Base-by-base conservation (phyloP, 2,329 filamentous ascomycete species). In the Bipolaris victoriae region DNA sequence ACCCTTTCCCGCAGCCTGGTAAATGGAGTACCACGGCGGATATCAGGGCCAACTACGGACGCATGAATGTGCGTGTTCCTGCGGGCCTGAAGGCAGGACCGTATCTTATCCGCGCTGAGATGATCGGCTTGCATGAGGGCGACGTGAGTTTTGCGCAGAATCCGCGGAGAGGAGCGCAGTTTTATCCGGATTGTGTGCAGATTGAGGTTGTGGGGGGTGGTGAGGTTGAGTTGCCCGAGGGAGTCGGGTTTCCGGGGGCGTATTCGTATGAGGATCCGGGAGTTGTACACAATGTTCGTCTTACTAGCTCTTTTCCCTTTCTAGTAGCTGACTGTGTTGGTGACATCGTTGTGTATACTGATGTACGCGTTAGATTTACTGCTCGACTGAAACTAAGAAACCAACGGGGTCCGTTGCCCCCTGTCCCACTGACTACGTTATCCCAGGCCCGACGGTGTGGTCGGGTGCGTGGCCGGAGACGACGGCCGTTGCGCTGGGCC, bases 181-280 rank as follows among this genome's bases (percentile, higher is more conserved):
- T 80, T 51, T 80, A 80, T 53, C 75, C 77, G 48, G 75, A 77
- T 58, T 80, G 77, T 63, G 71, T 78, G 26, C 77, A 79, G 55
- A 69, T 79, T 36, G 71, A 74, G 46, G 73, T 79, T n/a, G 68
- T 63, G 3, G 72, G 71, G 1, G 60, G 66, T 36, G 74, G 74
- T 3, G 58, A 36, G 24, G 64, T 71, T 7, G 62, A 68, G 39
- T 60, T 76, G 5, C 74, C 74, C 1, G 58, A 69, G 16, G 72
- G 72, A 53, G 82, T 82, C 26, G 76, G 79, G 64, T 80, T 83
- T 66, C 77, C 80, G 26, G 74, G 76, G 13, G 75, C 70, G 20
- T 80, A 79, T 62, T 64, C 67, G 35, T 74, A 74, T 33, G 64
- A 70, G 6, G 72, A 75, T 40, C 74, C 76, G 1, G 69, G 74